Conservation (phyloP, 306 rosid species). For the Dryas drummondii region DNA sequence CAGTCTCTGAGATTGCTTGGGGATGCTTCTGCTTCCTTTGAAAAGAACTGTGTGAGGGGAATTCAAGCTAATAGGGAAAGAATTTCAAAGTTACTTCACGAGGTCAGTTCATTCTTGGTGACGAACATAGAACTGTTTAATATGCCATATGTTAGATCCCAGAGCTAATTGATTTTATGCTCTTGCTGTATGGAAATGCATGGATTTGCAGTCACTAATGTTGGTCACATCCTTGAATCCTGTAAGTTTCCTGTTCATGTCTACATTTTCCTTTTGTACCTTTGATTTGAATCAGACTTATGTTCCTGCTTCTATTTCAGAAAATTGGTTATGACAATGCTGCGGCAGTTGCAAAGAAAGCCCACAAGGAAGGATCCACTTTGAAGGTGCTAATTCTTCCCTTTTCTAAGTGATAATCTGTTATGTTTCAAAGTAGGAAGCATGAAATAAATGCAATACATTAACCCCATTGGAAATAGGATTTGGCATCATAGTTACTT, state of each 20-base stretch:
- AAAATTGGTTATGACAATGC: constrained; percentile 99
- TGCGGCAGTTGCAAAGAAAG: constrained; percentile 94
- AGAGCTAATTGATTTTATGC: constrained; percentile 32
- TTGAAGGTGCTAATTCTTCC: constrained; percentile 62
- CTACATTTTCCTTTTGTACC: neutral
- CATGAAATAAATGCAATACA: constrained; percentile 9
- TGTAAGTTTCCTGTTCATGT: constrained; percentile 48
- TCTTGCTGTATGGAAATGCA: constrained; percentile 29
- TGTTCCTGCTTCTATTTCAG: constrained; percentile 42
- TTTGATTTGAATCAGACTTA: constrained; percentile 14
- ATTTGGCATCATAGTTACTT: constrained; percentile 1
- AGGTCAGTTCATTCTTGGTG: constrained; percentile 53
- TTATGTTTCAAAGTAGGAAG: neutral
- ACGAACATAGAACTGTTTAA: constrained; percentile 5
- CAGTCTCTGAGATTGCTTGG: constrained; percentile 94
- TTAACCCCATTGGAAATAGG: constrained; percentile 9
- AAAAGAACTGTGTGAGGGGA: constrained; percentile 95
- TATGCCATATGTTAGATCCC: constrained; percentile 20
- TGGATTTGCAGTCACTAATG: constrained; percentile 82
- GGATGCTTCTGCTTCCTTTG: constrained; percentile 92
- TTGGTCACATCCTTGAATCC: constrained; percentile 94
- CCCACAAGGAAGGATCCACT: constrained; percentile 93
- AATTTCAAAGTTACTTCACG: constrained; percentile 84
- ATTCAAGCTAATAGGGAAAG: constrained; percentile 92
- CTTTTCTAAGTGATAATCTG: constrained; percentile 3